A percentile compares a stretch with the other conserved stretches of the same genome.
Evolutionary conservation across 139 green algal species (phyloP).

Genomic region (Chlamydomonas urium): DNA sequence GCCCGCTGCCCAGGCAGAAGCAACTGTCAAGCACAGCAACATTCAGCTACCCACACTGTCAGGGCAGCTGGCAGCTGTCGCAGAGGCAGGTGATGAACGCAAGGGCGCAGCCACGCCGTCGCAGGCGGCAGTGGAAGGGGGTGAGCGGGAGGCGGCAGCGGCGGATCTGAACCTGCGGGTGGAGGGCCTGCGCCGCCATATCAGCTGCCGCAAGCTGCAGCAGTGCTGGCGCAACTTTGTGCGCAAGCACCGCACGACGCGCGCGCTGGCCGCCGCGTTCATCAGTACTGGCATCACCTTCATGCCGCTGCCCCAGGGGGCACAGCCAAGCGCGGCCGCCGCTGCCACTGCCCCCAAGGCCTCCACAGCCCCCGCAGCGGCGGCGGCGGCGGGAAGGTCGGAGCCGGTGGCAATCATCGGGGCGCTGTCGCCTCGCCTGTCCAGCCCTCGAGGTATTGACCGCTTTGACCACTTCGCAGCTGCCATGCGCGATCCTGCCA

Average conservation of each 20-base stretch:
- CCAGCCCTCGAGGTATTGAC: not conserved
- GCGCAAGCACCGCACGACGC: constrained; percentile 35
- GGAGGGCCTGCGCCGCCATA: constrained; percentile 31
- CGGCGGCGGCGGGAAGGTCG: too few relatives aligned
- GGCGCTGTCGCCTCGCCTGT: not conserved
- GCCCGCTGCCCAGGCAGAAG: too few relatives aligned
- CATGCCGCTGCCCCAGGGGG: constrained; percentile 2
- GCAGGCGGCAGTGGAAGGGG: too few relatives aligned
- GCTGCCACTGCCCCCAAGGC: not conserved
- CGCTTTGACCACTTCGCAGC: constrained; percentile 68
- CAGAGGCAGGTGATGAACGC: too few relatives aligned
- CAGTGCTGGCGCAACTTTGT: constrained; percentile 46
- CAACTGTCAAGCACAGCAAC: too few relatives aligned
- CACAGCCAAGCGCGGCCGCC: not conserved
- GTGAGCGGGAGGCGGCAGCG: not conserved
- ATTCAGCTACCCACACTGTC: too few relatives aligned
- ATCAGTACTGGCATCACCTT: constrained; percentile 25
- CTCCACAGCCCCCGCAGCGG: too few relatives aligned
- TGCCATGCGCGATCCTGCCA: constrained; percentile 47
- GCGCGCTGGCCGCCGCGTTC: constrained; percentile 40
- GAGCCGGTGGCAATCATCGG: too few relatives aligned
- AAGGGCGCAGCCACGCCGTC: too few relatives aligned
- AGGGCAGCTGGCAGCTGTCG: too few relatives aligned
- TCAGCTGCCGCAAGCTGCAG: constrained; percentile 44
- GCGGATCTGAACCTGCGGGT: constrained; percentile 6